phyloP scores from a whole-genome alignment of 139 green algal genomes.

The Chlorella sorokiniana region DNA sequence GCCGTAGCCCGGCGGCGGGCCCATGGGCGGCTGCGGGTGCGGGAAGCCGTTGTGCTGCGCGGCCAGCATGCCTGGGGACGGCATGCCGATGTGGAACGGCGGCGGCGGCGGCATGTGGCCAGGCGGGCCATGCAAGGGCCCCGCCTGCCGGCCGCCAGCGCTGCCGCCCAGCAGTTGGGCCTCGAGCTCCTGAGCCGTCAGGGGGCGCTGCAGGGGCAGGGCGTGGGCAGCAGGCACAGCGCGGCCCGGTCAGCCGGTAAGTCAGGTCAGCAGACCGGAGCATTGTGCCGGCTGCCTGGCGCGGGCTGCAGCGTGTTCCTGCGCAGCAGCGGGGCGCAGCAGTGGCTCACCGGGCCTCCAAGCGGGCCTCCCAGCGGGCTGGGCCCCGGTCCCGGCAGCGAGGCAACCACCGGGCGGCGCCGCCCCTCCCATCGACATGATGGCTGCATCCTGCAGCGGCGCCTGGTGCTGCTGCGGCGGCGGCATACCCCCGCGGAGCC shows the following conservation, averaged over 20 bases:
- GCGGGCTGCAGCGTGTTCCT: not conserved
- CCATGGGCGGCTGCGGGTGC: not conserved
- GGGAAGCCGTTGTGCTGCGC: not conserved
- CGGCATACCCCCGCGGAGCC: not conserved
- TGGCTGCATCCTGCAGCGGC: constrained; percentile 3
- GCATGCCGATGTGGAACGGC: not conserved
- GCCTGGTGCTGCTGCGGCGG: constrained; percentile 4
- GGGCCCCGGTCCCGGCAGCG: not conserved
- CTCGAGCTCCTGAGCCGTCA: constrained; percentile 57
- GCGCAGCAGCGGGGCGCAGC: not conserved
- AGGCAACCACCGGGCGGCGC: not conserved
- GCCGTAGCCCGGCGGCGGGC: constrained; percentile 1
- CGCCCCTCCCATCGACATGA: not conserved
- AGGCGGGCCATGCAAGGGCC: not conserved
- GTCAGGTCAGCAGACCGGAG: not conserved
- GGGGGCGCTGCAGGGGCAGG: constrained; percentile 7
- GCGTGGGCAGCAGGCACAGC: not conserved
- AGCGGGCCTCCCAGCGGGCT: not conserved
- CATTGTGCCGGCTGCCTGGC: too few species aligned
- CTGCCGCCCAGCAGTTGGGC: constrained; percentile 42
- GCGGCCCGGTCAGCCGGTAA: not conserved
- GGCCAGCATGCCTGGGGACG: not conserved
- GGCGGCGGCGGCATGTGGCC: constrained; percentile 2
- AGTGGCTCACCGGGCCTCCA: not conserved
- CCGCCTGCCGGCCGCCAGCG: constrained; percentile 1